phyloP scores from a whole-genome alignment of 176 grass and related monocot species.

The Pontederia paniculata region DNA sequence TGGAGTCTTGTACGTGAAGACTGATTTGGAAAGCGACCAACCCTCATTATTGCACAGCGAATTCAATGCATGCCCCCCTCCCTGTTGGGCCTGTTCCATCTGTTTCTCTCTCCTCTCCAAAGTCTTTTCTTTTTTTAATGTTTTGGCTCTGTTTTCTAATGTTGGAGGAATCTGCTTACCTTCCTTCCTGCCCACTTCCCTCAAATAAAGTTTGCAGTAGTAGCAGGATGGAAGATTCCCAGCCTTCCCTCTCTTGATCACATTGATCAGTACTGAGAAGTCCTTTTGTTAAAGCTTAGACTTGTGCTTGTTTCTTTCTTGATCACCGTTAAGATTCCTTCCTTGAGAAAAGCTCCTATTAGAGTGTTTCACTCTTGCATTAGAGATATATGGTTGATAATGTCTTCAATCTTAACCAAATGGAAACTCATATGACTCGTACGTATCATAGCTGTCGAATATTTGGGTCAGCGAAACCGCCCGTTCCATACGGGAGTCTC shows the following conservation, averaged over 20 bases:
- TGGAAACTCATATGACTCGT: too few species aligned
- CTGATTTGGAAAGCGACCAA: slow-evolving; percentile 89
- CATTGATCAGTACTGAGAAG: slow-evolving; percentile 22
- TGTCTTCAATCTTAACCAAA: too few species aligned
- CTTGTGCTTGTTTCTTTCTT: neutral
- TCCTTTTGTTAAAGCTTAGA: slow-evolving; percentile 12
- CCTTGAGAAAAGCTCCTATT: too few species aligned
- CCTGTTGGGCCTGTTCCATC: too few species aligned
- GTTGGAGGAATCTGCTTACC: slow-evolving; percentile 72
- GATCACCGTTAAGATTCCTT: slow-evolving; percentile 5
- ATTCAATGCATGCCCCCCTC: slow-evolving; percentile 96
- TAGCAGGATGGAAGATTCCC: slow-evolving; percentile 71
- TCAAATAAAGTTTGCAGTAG: slow-evolving; percentile 47
- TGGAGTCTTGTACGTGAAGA: slow-evolving; percentile 40
- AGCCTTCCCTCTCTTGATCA: slow-evolving; percentile 8
- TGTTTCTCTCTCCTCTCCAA: slow-evolving; percentile 12
- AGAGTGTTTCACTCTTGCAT: too few species aligned
- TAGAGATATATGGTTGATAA: too few species aligned
- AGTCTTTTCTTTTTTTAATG: neutral
- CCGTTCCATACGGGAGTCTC: too few species aligned
- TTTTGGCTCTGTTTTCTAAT: neutral
- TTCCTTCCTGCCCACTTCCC: slow-evolving; percentile 80
- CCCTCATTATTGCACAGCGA: slow-evolving; percentile 82
- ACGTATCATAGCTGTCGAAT: too few species aligned
- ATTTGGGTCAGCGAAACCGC: too few species aligned